These are phyloP conservation scores for Apiotrichum mycotoxinovorans DNA, from an alignment of 1,284 basidiomycete genomes.

Conservation along the genomic window DNA sequence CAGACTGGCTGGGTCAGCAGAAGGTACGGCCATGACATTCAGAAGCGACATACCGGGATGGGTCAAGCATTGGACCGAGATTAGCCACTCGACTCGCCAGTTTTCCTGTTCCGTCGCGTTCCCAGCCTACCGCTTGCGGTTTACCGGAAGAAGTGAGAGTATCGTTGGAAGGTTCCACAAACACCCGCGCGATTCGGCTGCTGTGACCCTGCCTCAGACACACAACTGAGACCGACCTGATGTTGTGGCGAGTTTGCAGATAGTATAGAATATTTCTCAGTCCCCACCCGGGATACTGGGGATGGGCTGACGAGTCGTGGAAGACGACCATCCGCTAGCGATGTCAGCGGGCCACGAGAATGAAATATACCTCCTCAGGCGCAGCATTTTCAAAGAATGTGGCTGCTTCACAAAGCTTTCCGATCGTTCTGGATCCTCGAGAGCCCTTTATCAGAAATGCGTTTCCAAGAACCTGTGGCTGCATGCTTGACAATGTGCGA, in stretches of 20 bases:
- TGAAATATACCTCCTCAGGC: slow-evolving; percentile 46
- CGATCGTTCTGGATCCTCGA: slow-evolving; percentile 48
- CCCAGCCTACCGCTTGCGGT: slow-evolving; percentile 80
- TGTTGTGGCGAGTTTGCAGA: slow-evolving; percentile 58
- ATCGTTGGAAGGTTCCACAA: background rate
- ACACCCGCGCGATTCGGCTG: slow-evolving; percentile 23
- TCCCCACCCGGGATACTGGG: slow-evolving; percentile 85
- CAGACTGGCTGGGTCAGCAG: slow-evolving; percentile 55
- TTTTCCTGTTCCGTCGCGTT: slow-evolving; percentile 80
- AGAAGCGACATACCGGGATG: slow-evolving; percentile 54
- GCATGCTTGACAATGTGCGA: background rate
- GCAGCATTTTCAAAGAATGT: slow-evolving; percentile 56
- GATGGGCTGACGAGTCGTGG: slow-evolving; percentile 78
- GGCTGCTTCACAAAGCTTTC: slow-evolving; percentile 59
- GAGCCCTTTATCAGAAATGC: slow-evolving; percentile 29
- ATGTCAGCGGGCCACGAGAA: slow-evolving; percentile 1
- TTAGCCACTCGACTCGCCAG: slow-evolving; percentile 85
- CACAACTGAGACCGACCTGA: slow-evolving; percentile 61
- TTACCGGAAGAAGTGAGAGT: background rate
- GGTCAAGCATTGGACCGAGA: slow-evolving; percentile 94
- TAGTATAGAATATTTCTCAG: slow-evolving; percentile 86
- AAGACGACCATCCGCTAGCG: slow-evolving; percentile 66
- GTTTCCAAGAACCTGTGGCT: background rate
- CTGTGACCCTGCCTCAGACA: slow-evolving; percentile 61
- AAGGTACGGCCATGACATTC: slow-evolving; percentile 9